Evolutionary conservation across 345 rosid genomes (phyloP).

Genomic region (Aquilaria sinensis): DNA sequence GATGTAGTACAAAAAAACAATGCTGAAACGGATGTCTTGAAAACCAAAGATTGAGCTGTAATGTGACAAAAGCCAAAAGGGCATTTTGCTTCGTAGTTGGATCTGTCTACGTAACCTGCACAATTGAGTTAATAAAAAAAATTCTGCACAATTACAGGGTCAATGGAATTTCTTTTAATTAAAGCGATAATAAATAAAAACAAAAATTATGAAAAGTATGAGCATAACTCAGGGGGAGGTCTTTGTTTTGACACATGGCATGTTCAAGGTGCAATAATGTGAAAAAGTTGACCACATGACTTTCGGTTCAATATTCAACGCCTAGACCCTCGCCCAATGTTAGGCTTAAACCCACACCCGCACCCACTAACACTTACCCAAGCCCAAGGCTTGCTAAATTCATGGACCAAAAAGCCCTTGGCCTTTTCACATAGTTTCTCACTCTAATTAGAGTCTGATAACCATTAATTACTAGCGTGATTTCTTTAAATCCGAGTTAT

Average conservation of each 20-base stretch:
- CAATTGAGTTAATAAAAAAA: no score
- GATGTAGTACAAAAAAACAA: no score
- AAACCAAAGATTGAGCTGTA: no score
- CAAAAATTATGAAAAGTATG: not conserved
- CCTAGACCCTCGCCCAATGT: not conserved
- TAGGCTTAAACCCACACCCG: slow-evolving; percentile 10
- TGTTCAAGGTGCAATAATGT: not conserved
- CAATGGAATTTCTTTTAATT: slow-evolving; percentile 3
- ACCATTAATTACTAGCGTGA: no score
- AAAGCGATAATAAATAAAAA: not conserved
- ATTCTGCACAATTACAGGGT: not conserved
- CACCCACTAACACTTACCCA: no score
- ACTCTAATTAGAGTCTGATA: not conserved
- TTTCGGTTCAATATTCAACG: not conserved
- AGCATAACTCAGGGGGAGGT: not conserved
- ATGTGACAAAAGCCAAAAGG: no score
- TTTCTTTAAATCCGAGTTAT: no score
- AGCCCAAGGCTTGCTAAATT: not conserved
- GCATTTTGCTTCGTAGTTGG: no score
- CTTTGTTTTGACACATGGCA: not conserved
- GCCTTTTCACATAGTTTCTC: not conserved
- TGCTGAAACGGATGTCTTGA: no score
- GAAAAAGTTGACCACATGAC: slow-evolving; percentile 4
- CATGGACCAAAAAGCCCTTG: not conserved
- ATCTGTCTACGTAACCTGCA: no score